Evolutionary conservation across 805 yeast species (phyloP), one percentile per base, ranked within the genome.

Genomic region (Starmerella bombi): DNA sequence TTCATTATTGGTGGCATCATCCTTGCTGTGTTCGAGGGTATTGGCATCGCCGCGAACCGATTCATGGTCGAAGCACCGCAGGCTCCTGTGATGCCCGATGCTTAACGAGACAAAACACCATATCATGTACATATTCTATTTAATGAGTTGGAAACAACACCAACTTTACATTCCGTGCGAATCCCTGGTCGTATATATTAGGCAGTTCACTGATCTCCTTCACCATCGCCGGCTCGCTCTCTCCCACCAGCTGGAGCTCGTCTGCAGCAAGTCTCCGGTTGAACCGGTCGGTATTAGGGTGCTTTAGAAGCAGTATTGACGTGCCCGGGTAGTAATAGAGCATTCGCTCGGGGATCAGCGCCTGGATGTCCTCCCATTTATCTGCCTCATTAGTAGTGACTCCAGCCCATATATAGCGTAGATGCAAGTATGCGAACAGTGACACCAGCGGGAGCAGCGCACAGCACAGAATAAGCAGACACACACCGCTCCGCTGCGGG

Each of bases 1-100:
- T 97, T 97, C 53, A 85, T 91, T 53, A 81, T 94, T 23, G 91
- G 98, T 76, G 97, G 94, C 27, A 82, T 94, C 71, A 74, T 91
- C 53, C 71, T 91, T 58, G 98, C 95, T 58, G 91, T 84, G 38
- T 81, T 91, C 55, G 98, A 91, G 67, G 98, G 98, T 71, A 96
- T 84, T 38, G 97, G 97, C 58, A 74, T 88, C 72, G 82, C 86
- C 76, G 75, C 88, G 72, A 93, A 80, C 62, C 76, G 96, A 66
- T 74, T 76, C 57, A 74, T 80, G 71, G 78, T 75, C 46, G 85
- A 82, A 59, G 75, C 76, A 52, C 84, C 83, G 19, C 53, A 55
- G 32, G 58, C 62, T 20, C 62, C 63, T 4, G 57, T 50, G 40
- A 46, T 56, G 40, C 62, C 61, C 10, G 61, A 57, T 38, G 30